Evolutionary conservation across 805 yeast genomes (phyloP).

Genomic region (Hyphopichia homilentoma): DNA sequence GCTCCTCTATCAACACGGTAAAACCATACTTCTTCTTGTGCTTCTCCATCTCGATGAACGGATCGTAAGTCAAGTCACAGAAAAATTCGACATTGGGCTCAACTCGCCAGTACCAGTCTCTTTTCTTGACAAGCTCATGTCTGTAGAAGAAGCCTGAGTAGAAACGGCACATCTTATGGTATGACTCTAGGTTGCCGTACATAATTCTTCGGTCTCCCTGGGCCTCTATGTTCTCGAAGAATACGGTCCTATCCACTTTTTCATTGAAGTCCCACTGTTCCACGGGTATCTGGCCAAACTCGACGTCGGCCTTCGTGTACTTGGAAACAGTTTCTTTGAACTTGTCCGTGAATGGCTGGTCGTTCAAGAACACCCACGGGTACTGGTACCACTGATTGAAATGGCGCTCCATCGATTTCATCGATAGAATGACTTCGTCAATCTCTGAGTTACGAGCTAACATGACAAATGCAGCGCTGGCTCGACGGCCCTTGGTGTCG

Average conservation of each 20-base stretch:
- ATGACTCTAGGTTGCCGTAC: conserved; percentile 79
- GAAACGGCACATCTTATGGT: conserved; percentile 95
- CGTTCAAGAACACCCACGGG: conserved; percentile 88
- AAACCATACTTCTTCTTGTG: conserved; percentile 77
- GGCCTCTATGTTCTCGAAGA: conserved; percentile 55
- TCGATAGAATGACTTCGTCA: conserved; percentile 69
- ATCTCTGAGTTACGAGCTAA: conserved; percentile 79
- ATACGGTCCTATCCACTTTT: conserved; percentile 34
- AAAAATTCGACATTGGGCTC: conserved; percentile 90
- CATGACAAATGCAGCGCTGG: conserved; percentile 83
- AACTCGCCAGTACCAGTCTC: conserved; percentile 95
- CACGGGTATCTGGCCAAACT: conserved; percentile 64
- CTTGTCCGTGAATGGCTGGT: conserved; percentile 64
- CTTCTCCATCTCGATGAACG: conserved; percentile 75
- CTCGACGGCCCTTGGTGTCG: conserved; percentile 39
- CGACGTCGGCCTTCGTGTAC: conserved; percentile 57
- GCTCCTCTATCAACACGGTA: conserved; percentile 73
- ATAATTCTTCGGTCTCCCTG: conserved; percentile 84
- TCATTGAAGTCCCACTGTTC: conserved; percentile 66
- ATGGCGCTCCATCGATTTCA: conserved; percentile 75
- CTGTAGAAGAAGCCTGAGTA: conserved; percentile 79
- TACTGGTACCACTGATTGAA: conserved; percentile 93
- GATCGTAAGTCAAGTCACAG: conserved; percentile 91
- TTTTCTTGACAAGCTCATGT: conserved; percentile 65
- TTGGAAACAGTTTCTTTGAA: conserved; percentile 53